These are phyloP conservation scores for Rhododendron ferrugineum DNA, from an alignment of 148 eudicot genomes.

Conservation along the genomic window DNA sequence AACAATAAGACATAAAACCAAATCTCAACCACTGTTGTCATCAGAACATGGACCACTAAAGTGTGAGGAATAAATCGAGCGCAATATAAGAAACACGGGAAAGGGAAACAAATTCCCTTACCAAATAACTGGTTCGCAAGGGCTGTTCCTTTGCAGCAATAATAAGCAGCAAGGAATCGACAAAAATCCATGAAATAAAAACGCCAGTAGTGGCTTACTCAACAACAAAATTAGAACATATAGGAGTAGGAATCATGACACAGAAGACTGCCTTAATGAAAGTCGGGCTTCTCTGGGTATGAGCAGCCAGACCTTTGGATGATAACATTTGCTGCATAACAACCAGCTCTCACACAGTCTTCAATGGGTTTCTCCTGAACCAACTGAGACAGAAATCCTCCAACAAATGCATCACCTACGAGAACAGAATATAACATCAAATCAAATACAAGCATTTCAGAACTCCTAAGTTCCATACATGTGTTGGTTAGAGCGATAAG, in stretches of 20 bases:
- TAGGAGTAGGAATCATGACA: neutral
- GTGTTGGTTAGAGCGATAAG: neutral
- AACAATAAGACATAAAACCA: neutral
- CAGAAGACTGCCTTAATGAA: constrained; percentile 25
- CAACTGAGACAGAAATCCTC: constrained; percentile 89
- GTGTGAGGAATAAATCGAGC: neutral
- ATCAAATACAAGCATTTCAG: neutral
- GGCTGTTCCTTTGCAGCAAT: neutral
- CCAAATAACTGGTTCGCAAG: neutral
- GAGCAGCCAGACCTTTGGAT: constrained; percentile 99
- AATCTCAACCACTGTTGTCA: neutral
- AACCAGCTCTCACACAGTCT: constrained; percentile 83
- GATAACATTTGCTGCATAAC: constrained; percentile 78
- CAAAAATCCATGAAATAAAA: neutral
- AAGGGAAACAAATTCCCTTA: neutral
- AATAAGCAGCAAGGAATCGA: neutral
- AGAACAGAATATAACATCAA: neutral
- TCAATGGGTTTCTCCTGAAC: constrained; percentile 70
- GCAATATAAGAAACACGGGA: neutral
- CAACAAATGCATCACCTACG: constrained; percentile 94
- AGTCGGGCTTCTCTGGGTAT: constrained; percentile 88
- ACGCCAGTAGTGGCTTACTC: constrained; percentile 2
- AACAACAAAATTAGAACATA: constrained; percentile 12
- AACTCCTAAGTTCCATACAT: neutral
- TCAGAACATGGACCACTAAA: neutral